Base-by-base conservation (phyloP, 2,329 filamentous ascomycete species). In the Incumbomyces delicatus region DNA sequence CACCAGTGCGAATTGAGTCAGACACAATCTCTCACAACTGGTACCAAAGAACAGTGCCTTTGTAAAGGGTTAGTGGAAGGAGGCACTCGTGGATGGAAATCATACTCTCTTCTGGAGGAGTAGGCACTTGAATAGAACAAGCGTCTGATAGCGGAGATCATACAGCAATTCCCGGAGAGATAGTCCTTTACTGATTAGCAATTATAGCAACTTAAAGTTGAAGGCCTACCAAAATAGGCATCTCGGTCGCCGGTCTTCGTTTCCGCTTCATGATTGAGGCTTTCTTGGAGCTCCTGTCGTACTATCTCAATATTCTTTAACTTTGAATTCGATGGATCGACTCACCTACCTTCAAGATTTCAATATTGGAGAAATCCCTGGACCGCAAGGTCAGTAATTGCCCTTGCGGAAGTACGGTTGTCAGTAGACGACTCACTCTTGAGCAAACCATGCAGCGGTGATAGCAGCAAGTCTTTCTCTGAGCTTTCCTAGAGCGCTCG, bases 41-140 rank as follows among this genome's bases (percentile, higher is more conserved):
- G 90, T 88, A 52, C 92, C 89, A 60, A 96, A 98, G 70, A 98
- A 96, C 45, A 98, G 81, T 85, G 96, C 96, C 89, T 95, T 57
- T 0, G 22, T 14, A 29, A 6, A 11, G 6, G 13, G 20, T 45
- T 33, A 45, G 34, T n/a, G 13, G 4, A 20, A 6, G 8, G 22
- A 17, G 27, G n/a, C 18, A 14, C 27, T 3, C 4, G 10, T 13
- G 20, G 12, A 33, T 41, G 27, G n/a, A 10, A 42, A 17, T 47
- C 58, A 17, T 63, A 94, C 89, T 80, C 96, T 98, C 45, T 88
- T 90, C 64, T 98, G 90, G 52, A 98, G 72, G 52, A 98, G 71
- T 63, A 89, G 83, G 63, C 87, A 94, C 70, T 98, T 98, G 61
- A 98, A 81, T 46, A 98, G 73, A 41, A 96, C 87, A 51, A 98